phyloP scores from a whole-genome alignment of 2,329 filamentous ascomycete genomes.

The Penicillium verrucosum region DNA sequence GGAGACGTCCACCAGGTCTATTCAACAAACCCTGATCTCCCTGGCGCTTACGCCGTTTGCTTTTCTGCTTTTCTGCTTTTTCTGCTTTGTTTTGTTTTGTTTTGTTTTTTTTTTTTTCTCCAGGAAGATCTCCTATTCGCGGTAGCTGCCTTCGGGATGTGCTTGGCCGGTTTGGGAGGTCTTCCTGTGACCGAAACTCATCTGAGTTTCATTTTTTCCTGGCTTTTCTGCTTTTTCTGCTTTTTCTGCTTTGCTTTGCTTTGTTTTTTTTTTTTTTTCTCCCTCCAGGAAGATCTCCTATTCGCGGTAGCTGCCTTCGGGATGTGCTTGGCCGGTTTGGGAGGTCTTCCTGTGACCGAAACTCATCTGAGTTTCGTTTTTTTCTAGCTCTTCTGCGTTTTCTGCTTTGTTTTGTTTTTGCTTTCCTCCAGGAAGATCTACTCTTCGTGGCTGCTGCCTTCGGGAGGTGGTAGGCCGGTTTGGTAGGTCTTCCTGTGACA shows the following conservation, averaged over 20 bases:
- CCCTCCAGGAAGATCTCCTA: neutral
- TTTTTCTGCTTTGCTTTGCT: neutral
- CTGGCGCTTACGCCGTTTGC: neutral
- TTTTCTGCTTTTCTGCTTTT: neutral
- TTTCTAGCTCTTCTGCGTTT: neutral
- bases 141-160: neutral
- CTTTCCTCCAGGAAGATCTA: neutral
- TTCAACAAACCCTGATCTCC: neutral
- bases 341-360: neutral
- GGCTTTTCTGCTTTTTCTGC: no score
- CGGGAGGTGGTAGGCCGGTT: neutral
- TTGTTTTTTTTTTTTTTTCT: neutral
- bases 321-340: neutral
- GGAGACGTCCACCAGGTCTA: neutral
- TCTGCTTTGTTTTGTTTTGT: neutral
- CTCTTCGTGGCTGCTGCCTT: neutral
- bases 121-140: neutral
- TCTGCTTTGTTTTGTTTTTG: neutral
- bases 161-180: neutral
- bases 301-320: neutral
- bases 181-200: neutral
- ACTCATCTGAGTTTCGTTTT: neutral
- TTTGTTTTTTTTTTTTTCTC: neutral
- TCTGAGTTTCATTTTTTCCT: neutral
- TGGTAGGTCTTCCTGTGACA: neutral